phyloP scores from a whole-genome alignment of 345 rosid genomes.

The Salix exigua region DNA sequence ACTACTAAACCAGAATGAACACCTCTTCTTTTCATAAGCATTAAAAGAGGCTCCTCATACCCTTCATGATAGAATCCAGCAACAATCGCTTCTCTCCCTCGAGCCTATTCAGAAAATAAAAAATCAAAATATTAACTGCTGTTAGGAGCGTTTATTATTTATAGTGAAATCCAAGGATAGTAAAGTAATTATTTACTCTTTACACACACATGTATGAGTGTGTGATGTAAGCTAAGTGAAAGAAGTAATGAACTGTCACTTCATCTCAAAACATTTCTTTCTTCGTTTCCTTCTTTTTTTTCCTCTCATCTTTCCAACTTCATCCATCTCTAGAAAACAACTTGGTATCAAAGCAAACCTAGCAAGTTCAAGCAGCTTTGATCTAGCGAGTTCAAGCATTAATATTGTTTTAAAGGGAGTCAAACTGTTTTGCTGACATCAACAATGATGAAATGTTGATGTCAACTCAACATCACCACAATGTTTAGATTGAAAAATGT shows the following conservation, averaged over 20 bases:
- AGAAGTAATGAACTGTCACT: too few relatives aligned
- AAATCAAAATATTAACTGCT: too few relatives aligned
- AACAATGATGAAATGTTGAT: neutral
- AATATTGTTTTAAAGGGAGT: neutral
- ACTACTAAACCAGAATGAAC: slow-evolving; percentile 88
- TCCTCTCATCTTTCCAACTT: neutral
- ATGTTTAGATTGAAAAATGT: neutral
- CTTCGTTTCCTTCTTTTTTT: too few relatives aligned
- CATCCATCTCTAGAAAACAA: neutral
- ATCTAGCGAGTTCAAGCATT: neutral
- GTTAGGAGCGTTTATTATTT: too few relatives aligned
- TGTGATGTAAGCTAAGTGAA: too few relatives aligned
- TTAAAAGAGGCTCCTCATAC: slow-evolving; percentile 86
- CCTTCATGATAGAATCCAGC: slow-evolving; percentile 95
- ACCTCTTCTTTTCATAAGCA: slow-evolving; percentile 99
- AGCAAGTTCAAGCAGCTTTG: too few relatives aligned
- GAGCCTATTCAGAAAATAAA: slow-evolving; percentile 49
- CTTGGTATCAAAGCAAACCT: neutral
- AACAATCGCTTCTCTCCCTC: slow-evolving; percentile 81
- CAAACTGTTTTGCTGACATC: neutral
- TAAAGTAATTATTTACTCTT: too few relatives aligned
- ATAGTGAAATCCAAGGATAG: too few relatives aligned
- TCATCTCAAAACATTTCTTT: too few relatives aligned
- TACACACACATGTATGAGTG: too few relatives aligned
- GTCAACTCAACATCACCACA: neutral